Evolutionary conservation across 2,329 filamentous ascomycete genomes (phyloP).

Genomic region (Pyrenophora seminiperda): DNA sequence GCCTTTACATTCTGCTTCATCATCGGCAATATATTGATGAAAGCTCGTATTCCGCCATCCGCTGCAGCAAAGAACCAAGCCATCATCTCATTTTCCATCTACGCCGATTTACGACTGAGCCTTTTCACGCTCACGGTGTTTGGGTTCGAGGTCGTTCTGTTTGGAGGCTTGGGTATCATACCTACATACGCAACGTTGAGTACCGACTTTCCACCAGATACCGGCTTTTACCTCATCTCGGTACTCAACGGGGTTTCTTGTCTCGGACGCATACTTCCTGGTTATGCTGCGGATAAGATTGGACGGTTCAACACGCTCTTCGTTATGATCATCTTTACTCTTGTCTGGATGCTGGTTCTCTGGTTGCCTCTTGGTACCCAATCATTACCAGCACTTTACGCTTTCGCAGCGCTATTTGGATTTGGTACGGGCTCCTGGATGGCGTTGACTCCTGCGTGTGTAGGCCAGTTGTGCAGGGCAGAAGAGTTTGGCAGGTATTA

Average conservation of each 20-base stretch:
- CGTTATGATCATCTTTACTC: slow-evolving; percentile 43
- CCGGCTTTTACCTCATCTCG: slow-evolving; percentile 46
- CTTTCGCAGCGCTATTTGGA: slow-evolving; percentile 52
- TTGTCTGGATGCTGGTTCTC: slow-evolving; percentile 45
- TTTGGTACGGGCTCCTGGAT: slow-evolving; percentile 56
- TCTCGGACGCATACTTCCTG: slow-evolving; percentile 49
- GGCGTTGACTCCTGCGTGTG: slow-evolving; percentile 52
- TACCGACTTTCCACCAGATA: slow-evolving; percentile 39
- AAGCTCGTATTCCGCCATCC: slow-evolving; percentile 41
- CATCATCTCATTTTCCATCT: slow-evolving; percentile 45
- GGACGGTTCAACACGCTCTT: slow-evolving; percentile 51
- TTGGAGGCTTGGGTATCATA: slow-evolving; percentile 47
- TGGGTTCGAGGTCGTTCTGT: slow-evolving; percentile 49
- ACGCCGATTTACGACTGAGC: slow-evolving; percentile 40
- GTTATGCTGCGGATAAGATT: slow-evolving; percentile 48
- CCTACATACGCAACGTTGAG: slow-evolving; percentile 51
- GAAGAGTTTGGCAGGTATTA: slow-evolving; percentile 58
- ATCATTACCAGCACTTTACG: slow-evolving; percentile 45
- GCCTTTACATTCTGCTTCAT: slow-evolving; percentile 40
- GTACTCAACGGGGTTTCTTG: slow-evolving; percentile 51
- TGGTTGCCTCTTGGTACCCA: slow-evolving; percentile 43
- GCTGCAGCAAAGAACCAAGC: slow-evolving; percentile 40
- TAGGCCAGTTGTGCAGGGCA: slow-evolving; percentile 55
- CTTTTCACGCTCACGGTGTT: slow-evolving; percentile 46
- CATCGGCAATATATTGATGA: slow-evolving; percentile 42